These are phyloP conservation scores for Microbotryum saponariae DNA, from an alignment of 1,284 basidiomycete species.

Conservation along the genomic window DNA sequence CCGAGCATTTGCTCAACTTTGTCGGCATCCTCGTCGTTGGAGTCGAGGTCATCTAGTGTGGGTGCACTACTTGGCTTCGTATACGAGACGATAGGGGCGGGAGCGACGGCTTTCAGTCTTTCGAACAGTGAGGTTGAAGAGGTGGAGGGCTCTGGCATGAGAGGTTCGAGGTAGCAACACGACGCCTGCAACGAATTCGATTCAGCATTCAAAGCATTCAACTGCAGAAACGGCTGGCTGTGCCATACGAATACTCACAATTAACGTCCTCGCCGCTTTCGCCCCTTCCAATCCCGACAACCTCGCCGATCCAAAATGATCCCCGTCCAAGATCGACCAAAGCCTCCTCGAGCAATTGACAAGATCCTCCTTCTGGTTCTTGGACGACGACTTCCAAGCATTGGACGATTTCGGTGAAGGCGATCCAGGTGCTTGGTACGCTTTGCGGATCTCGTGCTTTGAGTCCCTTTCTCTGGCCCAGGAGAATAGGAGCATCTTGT, in stretches of 20 bases:
- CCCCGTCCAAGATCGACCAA: constrained; percentile 5
- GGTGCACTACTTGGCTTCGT: no score
- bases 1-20: no score
- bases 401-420: constrained; percentile 11
- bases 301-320: not conserved
- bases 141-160: not conserved
- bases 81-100: no score
- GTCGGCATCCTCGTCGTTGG: not conserved
- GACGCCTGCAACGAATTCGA: constrained; percentile 10
- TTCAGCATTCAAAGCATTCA: no score
- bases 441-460: not conserved
- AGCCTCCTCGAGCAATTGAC: constrained; percentile 9
- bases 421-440: constrained; percentile 7
- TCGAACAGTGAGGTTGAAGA: not conserved
- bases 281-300: constrained; percentile 10
- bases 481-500: not conserved
- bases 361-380: constrained; percentile 18
- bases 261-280: constrained; percentile 5
- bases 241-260: constrained; percentile 3
- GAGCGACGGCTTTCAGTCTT: not conserved
- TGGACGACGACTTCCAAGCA: constrained; percentile 10
- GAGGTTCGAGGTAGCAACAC: constrained; percentile 18
- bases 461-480: constrained; percentile 2
- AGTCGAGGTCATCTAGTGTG: not conserved
- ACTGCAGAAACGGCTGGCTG: no score